These are phyloP conservation scores for Chaetomium fimeti DNA, from an alignment of 495 filamentous ascomycete species.

Conservation along the genomic window DNA sequence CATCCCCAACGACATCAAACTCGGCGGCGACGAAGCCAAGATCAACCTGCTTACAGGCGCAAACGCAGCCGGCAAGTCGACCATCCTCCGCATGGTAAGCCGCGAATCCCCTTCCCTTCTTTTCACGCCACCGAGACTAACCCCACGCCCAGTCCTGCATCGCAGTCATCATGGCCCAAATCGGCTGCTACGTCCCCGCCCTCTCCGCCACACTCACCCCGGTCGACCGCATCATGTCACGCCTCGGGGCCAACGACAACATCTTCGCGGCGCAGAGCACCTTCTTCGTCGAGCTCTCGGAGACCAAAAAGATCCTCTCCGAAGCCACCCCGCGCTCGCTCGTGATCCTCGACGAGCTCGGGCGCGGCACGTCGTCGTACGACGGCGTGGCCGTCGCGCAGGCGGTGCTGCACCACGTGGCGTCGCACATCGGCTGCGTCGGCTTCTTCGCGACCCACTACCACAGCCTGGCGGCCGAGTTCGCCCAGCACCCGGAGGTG, in stretches of 20 bases:
- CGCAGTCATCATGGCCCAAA: conserved; percentile 97
- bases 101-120: not conserved
- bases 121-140: conserved; percentile 25
- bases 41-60: conserved; percentile 94
- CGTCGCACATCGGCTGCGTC: conserved; percentile 85
- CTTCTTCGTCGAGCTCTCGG: conserved; percentile 96
- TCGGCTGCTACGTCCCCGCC: conserved; percentile 90
- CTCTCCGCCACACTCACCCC: conserved; percentile 82
- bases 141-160: conserved; percentile 62
- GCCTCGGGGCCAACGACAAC: conserved; percentile 96
- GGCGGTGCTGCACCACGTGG: conserved; percentile 91
- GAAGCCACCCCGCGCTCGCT: conserved; percentile 93
- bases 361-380: conserved; percentile 89
- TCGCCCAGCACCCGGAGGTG: conserved; percentile 84
- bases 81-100: conserved; percentile 90
- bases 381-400: conserved; percentile 97
- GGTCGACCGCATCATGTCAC: conserved; percentile 97
- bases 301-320: conserved; percentile 96
- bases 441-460: conserved; percentile 99
- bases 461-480: conserved; percentile 88
- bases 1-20: conserved; percentile 90
- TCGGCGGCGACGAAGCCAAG: conserved; percentile 77
- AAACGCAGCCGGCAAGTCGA: conserved; percentile 98
- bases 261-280: conserved; percentile 98
- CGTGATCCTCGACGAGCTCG: conserved; percentile 96